A percentile compares a stretch with the other conserved stretches of the same genome.
phyloP scores from a whole-genome alignment of 305 asterid species.

The Euphrasia arctica region DNA sequence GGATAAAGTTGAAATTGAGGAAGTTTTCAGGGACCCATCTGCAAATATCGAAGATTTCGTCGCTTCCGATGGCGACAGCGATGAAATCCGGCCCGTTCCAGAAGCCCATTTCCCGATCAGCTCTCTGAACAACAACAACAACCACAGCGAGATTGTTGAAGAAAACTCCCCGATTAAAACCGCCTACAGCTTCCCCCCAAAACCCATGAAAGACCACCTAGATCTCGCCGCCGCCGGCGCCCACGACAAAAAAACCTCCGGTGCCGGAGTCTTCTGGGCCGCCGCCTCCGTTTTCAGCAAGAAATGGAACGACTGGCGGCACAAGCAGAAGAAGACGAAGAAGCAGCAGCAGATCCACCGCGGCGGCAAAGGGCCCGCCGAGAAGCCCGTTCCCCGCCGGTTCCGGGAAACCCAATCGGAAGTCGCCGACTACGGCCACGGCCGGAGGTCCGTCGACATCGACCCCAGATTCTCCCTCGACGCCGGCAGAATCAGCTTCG shows the following conservation, averaged over 20 bases:
- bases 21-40: slow-evolving; percentile 25
- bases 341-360: slow-evolving; percentile 37
- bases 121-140: slow-evolving; percentile 26
- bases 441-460: slow-evolving; percentile 84
- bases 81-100: slow-evolving; percentile 44
- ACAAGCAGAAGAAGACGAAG: slow-evolving; percentile 82
- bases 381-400: slow-evolving; percentile 73
- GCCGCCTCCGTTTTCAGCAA: slow-evolving; percentile 95
- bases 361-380: slow-evolving; percentile 54
- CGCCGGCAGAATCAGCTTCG: slow-evolving; percentile 79
- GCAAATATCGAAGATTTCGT: slow-evolving; percentile 25
- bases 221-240: slow-evolving; percentile 49
- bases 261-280: slow-evolving; percentile 64
- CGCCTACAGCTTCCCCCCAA: slow-evolving; percentile 28
- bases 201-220: slow-evolving; percentile 80
- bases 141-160: slow-evolving; percentile 54
- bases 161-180: slow-evolving; percentile 35
- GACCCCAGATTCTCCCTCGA: slow-evolving; percentile 95
- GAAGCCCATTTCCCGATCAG: slow-evolving; percentile 36
- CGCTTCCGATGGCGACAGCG: slow-evolving; percentile 25
- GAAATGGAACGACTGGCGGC: slow-evolving; percentile 95
- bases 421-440: slow-evolving; percentile 89
- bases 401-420: slow-evolving; percentile 87
- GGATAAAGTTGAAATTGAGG: slow-evolving; percentile 48
- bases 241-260: slow-evolving; percentile 59